Conservation (phyloP, 805 yeast genomes). For the Yarrowia sp. region DNA sequence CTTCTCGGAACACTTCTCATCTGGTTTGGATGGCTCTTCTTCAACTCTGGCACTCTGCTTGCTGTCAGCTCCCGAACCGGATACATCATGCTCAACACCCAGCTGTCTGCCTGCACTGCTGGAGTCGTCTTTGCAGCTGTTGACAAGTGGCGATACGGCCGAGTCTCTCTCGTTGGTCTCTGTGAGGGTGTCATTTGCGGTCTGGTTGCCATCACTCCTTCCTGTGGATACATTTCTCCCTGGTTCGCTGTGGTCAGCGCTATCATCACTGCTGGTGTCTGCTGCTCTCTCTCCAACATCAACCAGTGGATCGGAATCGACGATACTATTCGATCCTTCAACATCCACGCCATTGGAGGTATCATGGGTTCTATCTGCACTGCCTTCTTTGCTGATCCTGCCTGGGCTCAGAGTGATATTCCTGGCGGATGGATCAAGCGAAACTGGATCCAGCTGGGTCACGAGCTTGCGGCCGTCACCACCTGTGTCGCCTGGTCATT, state of each 20-base stretch:
- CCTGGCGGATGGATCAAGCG: slow-evolving; percentile 88
- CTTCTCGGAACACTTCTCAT: slow-evolving; percentile 94
- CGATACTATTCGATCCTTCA: slow-evolving; percentile 57
- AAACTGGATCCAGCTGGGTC: slow-evolving; percentile 81
- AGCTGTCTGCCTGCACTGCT: slow-evolving; percentile 60
- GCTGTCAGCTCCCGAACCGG: slow-evolving; percentile 60
- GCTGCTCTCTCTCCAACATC: slow-evolving; percentile 51
- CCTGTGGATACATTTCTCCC: slow-evolving; percentile 67
- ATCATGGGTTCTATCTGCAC: slow-evolving; percentile 55
- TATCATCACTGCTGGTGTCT: slow-evolving; percentile 52
- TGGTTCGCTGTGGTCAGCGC: slow-evolving; percentile 56
- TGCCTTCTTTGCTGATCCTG: slow-evolving; percentile 55
- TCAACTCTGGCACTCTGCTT: slow-evolving; percentile 95
- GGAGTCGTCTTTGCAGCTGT: slow-evolving; percentile 54
- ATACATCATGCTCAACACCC: slow-evolving; percentile 72
- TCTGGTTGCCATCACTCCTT: slow-evolving; percentile 93
- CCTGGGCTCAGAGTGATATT: slow-evolving; percentile 36
- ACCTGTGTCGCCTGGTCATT: slow-evolving; percentile 81
- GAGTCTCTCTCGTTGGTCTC: slow-evolving; percentile 81
- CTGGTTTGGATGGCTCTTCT: slow-evolving; percentile 99
- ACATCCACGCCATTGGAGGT: slow-evolving; percentile 60
- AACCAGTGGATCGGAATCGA: slow-evolving; percentile 56
- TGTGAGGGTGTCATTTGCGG: slow-evolving; percentile 95
- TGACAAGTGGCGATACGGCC: slow-evolving; percentile 49
- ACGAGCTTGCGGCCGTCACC: slow-evolving; percentile 80